Base-by-base conservation (phyloP, 2,329 filamentous ascomycete genomes). In the Bipolaris cookei region DNA sequence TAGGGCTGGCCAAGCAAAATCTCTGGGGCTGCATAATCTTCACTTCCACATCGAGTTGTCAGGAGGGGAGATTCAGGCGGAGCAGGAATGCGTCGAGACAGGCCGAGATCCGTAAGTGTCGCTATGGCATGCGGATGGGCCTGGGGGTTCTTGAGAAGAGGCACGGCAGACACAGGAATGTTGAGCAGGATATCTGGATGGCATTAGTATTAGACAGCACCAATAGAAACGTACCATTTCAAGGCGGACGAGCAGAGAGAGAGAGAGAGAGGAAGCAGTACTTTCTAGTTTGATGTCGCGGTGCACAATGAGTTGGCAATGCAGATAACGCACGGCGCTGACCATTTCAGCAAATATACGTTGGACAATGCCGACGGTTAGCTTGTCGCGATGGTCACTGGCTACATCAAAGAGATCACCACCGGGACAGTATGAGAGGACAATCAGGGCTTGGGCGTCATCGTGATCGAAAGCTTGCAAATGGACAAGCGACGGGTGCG, bases 231-330 rank as follows among this genome's bases (percentile, higher is more conserved):
- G 64, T 66, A 71, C 67, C 58, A 62, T 18, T 32, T 42, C 39
- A 45, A 34, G 21, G 38, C 42, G 25, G 41, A 54, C 42, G 42
- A 45, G 55, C 49, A 57, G 43, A 52, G 35, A 57, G 63, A 59
- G 61, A 54, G 44, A 65, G 58, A 59, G 66, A 49, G 34, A 58
- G 63, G 62, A 62, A 63, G 59, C 82, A 88, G 78, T 84, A 95
- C 91, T 99, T 82, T 99, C 95, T 57, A 99, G 88, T 79, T 99
- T 99, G 77, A 99, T 96, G 76, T 99, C 95, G 58, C 95, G 88
- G 75, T 99, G 95, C 51, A 98, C 94, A 72, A 99, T 97, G 65
- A 86, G 88, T 68, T 90, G 83, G 51, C 86, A 82, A 76, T 99
- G 95, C 46, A 99, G 81, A 79, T 98, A 97, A 56, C 84, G 85